phyloP scores from a whole-genome alignment of 2,329 filamentous ascomycete species.

The Apiospora pterosperma region DNA sequence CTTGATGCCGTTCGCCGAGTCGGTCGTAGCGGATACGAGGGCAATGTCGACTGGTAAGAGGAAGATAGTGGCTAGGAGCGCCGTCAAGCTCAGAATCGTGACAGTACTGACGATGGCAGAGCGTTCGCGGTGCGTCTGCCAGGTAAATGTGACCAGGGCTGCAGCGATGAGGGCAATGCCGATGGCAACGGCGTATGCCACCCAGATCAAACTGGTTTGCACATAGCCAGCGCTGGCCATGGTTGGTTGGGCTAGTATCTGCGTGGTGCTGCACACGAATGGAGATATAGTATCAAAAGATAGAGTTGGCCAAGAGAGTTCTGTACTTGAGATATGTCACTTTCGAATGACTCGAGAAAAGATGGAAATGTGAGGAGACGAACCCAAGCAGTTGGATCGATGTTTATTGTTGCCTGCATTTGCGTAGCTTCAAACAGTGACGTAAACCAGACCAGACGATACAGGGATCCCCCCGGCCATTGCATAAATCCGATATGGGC shows the following conservation, averaged over 20 bases:
- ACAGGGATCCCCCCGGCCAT: neutral
- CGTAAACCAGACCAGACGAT: slow-evolving; percentile 2
- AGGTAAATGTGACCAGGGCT: slow-evolving; percentile 83
- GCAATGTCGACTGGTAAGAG: slow-evolving; percentile 94
- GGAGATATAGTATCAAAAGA: neutral
- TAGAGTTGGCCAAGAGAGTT: neutral
- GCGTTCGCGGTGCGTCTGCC: slow-evolving; percentile 85
- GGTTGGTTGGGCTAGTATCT: neutral
- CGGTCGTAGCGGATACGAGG: slow-evolving; percentile 84
- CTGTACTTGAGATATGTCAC: neutral
- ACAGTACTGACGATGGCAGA: slow-evolving; percentile 78
- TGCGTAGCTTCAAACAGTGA: slow-evolving; percentile 2
- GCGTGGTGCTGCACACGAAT: neutral
- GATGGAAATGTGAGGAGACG: neutral
- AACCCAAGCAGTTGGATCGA: neutral
- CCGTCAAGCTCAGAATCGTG: slow-evolving; percentile 81
- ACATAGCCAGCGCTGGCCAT: slow-evolving; percentile 56
- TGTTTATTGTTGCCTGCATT: neutral
- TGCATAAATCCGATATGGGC: neutral
- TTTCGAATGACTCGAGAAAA: neutral
- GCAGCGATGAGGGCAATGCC: slow-evolving; percentile 73
- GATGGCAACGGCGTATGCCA: slow-evolving; percentile 82
- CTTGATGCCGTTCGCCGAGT: slow-evolving; percentile 71
- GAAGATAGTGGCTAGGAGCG: slow-evolving; percentile 86
- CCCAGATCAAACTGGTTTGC: slow-evolving; percentile 90